Conservation (phyloP, 768 basidiomycete species). For the Russula ochroleuca region DNA sequence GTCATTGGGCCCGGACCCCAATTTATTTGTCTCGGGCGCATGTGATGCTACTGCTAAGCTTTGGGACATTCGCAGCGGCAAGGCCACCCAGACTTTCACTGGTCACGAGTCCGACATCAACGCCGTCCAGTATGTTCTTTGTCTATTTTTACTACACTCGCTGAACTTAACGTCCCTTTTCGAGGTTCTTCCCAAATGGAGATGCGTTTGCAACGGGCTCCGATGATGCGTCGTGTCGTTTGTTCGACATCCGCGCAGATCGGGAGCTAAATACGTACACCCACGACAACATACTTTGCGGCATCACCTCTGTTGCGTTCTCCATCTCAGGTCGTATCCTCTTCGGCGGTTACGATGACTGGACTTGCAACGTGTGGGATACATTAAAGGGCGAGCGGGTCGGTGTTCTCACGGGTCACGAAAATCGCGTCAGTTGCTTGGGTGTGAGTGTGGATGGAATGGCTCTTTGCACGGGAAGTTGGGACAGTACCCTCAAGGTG, state of each 20-base stretch:
- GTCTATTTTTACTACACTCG: constrained; percentile 1
- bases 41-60: constrained; percentile 98
- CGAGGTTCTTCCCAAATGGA: constrained; percentile 98
- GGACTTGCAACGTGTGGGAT: constrained; percentile 99
- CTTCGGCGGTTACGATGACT: constrained; percentile 98
- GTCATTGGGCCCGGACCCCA: constrained; percentile 91
- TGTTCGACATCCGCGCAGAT: constrained; percentile 97
- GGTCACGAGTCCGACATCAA: constrained; percentile 99
- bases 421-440: constrained; percentile 95
- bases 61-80: constrained; percentile 98
- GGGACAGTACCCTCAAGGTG: constrained; percentile 97
- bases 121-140: constrained; percentile 81
- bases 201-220: constrained; percentile 99
- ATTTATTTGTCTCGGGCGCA: constrained; percentile 96
- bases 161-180: constrained; percentile 11
- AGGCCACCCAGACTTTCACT: constrained; percentile 97
- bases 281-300: constrained; percentile 98
- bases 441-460: constrained; percentile 96
- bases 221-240: constrained; percentile 95
- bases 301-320: constrained; percentile 98
- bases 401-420: constrained; percentile 94
- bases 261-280: constrained; percentile 95
- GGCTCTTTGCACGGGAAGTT: constrained; percentile 97
- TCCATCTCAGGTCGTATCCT: constrained; percentile 96
- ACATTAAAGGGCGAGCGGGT: constrained; percentile 98